Conservation (phyloP, 805 yeast species). For the Starmerella etchellsii region DNA sequence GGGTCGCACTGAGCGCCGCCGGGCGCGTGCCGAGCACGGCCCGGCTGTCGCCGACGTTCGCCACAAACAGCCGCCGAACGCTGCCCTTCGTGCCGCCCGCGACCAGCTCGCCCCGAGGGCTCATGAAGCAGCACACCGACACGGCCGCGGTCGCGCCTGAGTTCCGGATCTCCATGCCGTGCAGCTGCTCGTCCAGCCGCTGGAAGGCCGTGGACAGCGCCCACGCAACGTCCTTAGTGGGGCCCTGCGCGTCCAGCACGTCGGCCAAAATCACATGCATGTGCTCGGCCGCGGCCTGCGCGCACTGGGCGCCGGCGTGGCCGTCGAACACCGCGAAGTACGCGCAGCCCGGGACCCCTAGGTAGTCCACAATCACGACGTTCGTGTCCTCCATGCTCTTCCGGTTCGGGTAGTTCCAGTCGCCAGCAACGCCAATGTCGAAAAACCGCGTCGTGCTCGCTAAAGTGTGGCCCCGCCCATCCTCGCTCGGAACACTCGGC, state of each 20-base stretch:
- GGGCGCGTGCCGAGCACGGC: conserved; percentile 43
- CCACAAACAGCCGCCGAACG: conserved; percentile 67
- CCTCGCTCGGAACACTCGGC: conserved; percentile 5
- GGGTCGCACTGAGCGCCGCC: not conserved
- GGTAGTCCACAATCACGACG: conserved; percentile 81
- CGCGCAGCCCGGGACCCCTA: conserved; percentile 74
- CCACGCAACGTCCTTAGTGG: conserved; percentile 35
- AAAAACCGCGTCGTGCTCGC: conserved; percentile 32
- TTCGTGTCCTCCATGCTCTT: conserved; percentile 95
- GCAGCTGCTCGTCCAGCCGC: conserved; percentile 60
- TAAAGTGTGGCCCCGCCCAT: conserved; percentile 9
- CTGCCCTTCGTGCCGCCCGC: conserved; percentile 3
- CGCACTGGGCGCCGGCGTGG: conserved; percentile 87
- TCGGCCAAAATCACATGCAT: conserved; percentile 48
- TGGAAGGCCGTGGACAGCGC: conserved; percentile 57
- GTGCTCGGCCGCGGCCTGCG: conserved; percentile 88
- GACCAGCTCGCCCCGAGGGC: conserved; percentile 7
- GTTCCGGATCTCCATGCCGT: conserved; percentile 47
- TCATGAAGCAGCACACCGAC: conserved; percentile 79
- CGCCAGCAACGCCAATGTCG: conserved; percentile 84
- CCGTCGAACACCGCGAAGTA: conserved; percentile 95
- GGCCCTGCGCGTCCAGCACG: conserved; percentile 28
- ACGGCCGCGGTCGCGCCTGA: conserved; percentile 96
- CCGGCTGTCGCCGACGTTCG: conserved; percentile 91
- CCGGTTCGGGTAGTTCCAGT: conserved; percentile 66